Evolutionary conservation across 345 rosid genomes (phyloP).

Genomic region (Xanthoceras sorbifolium): DNA sequence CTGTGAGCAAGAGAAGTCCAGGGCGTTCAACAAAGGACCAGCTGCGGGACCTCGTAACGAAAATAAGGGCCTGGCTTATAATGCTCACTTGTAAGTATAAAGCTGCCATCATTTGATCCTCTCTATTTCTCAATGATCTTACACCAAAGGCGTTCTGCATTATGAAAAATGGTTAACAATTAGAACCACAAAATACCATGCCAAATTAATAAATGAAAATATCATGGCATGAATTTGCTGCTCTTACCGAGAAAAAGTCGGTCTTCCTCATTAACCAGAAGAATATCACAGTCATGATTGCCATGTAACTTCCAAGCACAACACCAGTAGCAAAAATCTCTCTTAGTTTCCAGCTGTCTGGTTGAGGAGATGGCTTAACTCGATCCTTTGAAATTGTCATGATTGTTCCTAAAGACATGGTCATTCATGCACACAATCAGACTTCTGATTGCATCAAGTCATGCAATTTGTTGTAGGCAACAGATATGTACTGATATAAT

Average conservation of each 20-base stretch:
- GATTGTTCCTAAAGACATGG: constrained; percentile 58
- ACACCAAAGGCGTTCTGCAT: constrained; percentile 65
- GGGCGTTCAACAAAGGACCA: constrained; percentile 87
- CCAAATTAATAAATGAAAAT: neutral
- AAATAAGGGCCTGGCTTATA: constrained; percentile 86
- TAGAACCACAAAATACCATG: neutral
- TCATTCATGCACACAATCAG: constrained; percentile 6
- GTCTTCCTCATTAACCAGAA: constrained; percentile 84
- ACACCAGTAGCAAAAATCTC: constrained; percentile 81
- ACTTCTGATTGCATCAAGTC: neutral
- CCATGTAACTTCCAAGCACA: constrained; percentile 82
- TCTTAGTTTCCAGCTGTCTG: constrained; percentile 89
- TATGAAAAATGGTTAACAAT: constrained; percentile 8
- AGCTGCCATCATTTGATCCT: constrained; percentile 71
- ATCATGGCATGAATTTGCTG: neutral
- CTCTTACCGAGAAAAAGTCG: constrained; percentile 67
- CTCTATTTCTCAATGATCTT: constrained; percentile 31
- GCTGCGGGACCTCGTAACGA: constrained; percentile 86
- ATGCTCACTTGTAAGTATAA: constrained; percentile 88
- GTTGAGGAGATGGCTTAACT: constrained; percentile 86
- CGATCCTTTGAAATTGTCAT: constrained; percentile 90
- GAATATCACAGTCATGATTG: constrained; percentile 80
- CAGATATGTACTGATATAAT: neutral
- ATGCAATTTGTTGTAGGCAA: neutral
- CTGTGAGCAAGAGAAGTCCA: constrained; percentile 59